These are phyloP conservation scores for Exserohilum turcica DNA, from an alignment of 2,329 filamentous ascomycete species.

Conservation along the genomic window DNA sequence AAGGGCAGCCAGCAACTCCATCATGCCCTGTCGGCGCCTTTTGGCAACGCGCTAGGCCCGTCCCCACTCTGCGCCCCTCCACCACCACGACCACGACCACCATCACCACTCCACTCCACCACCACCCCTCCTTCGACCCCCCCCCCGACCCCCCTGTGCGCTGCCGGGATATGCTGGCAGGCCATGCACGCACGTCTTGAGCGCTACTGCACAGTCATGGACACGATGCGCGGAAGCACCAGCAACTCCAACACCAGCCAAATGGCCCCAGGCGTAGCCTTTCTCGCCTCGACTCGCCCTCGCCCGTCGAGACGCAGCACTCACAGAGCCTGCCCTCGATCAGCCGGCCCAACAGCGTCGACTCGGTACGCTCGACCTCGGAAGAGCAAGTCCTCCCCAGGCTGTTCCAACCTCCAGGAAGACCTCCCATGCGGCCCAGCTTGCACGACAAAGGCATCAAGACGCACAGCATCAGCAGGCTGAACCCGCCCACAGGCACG, in stretches of 20 bases:
- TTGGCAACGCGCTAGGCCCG: slow-evolving; percentile 28
- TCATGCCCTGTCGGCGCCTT: slow-evolving; percentile 35
- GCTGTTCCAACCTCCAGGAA: slow-evolving; percentile 34
- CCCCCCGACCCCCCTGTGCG: neutral
- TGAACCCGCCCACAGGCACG: slow-evolving; percentile 52
- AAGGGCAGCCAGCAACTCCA: slow-evolving; percentile 21
- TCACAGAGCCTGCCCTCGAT: slow-evolving; percentile 41
- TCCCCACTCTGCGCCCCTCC: neutral
- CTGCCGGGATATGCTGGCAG: slow-evolving; percentile 24
- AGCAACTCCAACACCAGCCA: slow-evolving; percentile 37
- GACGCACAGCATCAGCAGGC: slow-evolving; percentile 55
- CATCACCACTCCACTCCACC: too few species aligned
- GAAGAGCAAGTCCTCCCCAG: slow-evolving; percentile 31
- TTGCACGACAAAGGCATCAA: slow-evolving; percentile 63
- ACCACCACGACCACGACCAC: too few species aligned
- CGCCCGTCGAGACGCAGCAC: slow-evolving; percentile 45
- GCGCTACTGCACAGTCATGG: slow-evolving; percentile 36
- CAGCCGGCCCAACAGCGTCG: slow-evolving; percentile 43
- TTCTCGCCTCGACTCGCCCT: slow-evolving; percentile 52
- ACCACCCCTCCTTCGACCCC: too few species aligned
- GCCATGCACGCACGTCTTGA: slow-evolving; percentile 21
- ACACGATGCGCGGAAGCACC: slow-evolving; percentile 41
- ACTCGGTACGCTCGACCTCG: slow-evolving; percentile 37
- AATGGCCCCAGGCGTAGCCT: slow-evolving; percentile 49
- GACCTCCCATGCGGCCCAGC: slow-evolving; percentile 53